These are phyloP conservation scores for Actinomortierella wolfii DNA, from an alignment of 371 early-diverging fungal species.

Conservation along the genomic window DNA sequence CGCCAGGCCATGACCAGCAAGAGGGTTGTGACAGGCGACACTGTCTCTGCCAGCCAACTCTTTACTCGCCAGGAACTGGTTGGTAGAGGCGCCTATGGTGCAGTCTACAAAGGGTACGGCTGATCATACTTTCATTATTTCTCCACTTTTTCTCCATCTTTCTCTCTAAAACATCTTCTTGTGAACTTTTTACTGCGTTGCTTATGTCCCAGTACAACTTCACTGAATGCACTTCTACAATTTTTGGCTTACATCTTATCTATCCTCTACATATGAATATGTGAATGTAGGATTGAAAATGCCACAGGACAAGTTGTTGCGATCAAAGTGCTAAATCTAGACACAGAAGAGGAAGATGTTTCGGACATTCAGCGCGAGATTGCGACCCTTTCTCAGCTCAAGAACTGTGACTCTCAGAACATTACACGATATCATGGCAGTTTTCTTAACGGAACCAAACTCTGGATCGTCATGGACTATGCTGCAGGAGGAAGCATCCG, in stretches of 20 bases:
- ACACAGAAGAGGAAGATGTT: constrained; percentile 96
- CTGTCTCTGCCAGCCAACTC: constrained; percentile 47
- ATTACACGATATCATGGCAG: constrained; percentile 95
- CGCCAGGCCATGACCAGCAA: constrained; percentile 33
- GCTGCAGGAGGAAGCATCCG: constrained; percentile 94
- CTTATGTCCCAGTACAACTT: not conserved
- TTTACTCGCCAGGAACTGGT: constrained; percentile 59
- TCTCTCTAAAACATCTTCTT: too few relatives aligned
- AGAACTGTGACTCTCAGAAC: constrained; percentile 81
- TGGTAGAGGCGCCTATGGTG: constrained; percentile 70
- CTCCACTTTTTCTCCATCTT: not conserved
- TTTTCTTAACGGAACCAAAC: constrained; percentile 86
- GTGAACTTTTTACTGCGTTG: not conserved
- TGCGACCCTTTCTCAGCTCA: constrained; percentile 82
- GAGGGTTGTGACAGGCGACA: constrained; percentile 40
- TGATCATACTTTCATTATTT: not conserved
- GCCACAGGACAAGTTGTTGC: constrained; percentile 80
- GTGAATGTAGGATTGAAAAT: constrained; percentile 73
- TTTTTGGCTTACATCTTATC: too few relatives aligned
- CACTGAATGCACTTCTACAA: too few relatives aligned
- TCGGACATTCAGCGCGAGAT: constrained; percentile 95
- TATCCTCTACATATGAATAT: too few relatives aligned
- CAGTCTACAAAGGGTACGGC: constrained; percentile 66
- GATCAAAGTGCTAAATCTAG: constrained; percentile 95
- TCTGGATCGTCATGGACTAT: constrained; percentile 99